phyloP scores from a whole-genome alignment of 495 filamentous ascomycete species.

The Daldinia childiae region DNA sequence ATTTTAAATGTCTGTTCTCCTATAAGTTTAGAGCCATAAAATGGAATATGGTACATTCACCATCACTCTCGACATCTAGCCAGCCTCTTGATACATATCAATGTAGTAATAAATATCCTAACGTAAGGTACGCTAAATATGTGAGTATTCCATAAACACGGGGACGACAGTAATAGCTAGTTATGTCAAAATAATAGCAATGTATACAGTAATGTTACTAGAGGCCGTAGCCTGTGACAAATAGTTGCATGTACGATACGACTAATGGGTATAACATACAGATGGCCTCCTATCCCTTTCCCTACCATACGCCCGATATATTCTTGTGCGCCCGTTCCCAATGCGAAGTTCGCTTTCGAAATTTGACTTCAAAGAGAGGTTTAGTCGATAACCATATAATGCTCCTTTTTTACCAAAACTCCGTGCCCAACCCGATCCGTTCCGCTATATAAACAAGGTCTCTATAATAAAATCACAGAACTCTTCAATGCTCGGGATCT shows the following conservation, averaged over 20 bases:
- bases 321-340: conserved; percentile 21
- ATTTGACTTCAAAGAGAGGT: conserved; percentile 11
- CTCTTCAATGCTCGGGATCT: conserved; percentile 53
- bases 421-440: conserved; percentile 5
- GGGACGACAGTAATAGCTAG: background rate
- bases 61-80: too few relatives aligned
- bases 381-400: conserved; percentile 16
- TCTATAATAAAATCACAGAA: conserved; percentile 59
- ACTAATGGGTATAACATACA: conserved; percentile 25
- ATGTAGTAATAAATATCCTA: background rate
- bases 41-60: too few relatives aligned
- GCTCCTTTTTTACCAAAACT: conserved; percentile 31
- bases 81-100: background rate
- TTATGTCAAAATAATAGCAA: background rate
- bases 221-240: conserved; percentile 9
- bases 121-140: background rate
- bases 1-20: too few relatives aligned
- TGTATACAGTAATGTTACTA: background rate
- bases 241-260: conserved; percentile 37
- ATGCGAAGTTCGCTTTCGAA: conserved; percentile 25
- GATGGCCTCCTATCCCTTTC: conserved; percentile 1
- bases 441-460: conserved; percentile 49
- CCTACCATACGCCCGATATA: conserved; percentile 4
- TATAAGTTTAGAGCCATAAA: too few relatives aligned
- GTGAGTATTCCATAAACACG: background rate